phyloP scores from a whole-genome alignment of 768 basidiomycete species.

The Vishniacozyma victoriae region DNA sequence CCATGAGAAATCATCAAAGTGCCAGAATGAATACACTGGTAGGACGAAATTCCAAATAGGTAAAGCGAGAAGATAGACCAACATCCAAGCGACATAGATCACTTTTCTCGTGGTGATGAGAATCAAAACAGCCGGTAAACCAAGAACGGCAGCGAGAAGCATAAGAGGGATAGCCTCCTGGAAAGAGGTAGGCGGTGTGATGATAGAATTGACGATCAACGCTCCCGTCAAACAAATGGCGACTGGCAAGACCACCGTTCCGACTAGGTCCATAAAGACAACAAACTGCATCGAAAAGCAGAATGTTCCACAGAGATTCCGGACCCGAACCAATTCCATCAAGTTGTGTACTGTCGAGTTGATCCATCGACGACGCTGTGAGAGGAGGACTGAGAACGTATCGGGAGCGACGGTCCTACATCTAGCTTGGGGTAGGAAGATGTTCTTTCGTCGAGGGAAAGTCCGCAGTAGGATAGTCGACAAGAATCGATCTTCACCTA shows the following conservation, averaged over 20 bases:
- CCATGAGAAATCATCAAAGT: conserved; percentile 99
- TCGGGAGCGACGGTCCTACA: conserved; percentile 96
- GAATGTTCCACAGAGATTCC: conserved; percentile 95
- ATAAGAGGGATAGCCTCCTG: conserved; percentile 89
- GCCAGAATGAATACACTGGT: conserved; percentile 96
- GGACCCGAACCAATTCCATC: conserved; percentile 96
- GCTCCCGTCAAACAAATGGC: conserved; percentile 86
- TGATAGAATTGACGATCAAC: conserved; percentile 71
- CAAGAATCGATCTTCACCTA: conserved; percentile 98
- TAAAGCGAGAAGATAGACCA: conserved; percentile 83
- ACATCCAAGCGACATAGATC: conserved; percentile 96
- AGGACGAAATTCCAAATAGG: conserved; percentile 95
- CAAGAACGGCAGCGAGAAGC: conserved; percentile 81
- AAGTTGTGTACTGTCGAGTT: conserved; percentile 99
- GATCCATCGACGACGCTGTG: conserved; percentile 98
- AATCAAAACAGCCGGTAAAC: conserved; percentile 86
- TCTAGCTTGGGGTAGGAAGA: conserved; percentile 93
- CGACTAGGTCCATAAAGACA: conserved; percentile 82
- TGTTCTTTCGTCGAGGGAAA: conserved; percentile 98
- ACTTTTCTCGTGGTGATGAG: conserved; percentile 89
- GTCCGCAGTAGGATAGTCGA: conserved; percentile 93
- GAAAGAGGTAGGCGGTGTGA: conserved; percentile 76
- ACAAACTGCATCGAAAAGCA: conserved; percentile 99
- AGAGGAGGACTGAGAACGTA: conserved; percentile 84
- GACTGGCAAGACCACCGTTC: conserved; percentile 69